phyloP scores from a whole-genome alignment of 2,329 filamentous ascomycete genomes.

The Trichophyton verrucosum region DNA sequence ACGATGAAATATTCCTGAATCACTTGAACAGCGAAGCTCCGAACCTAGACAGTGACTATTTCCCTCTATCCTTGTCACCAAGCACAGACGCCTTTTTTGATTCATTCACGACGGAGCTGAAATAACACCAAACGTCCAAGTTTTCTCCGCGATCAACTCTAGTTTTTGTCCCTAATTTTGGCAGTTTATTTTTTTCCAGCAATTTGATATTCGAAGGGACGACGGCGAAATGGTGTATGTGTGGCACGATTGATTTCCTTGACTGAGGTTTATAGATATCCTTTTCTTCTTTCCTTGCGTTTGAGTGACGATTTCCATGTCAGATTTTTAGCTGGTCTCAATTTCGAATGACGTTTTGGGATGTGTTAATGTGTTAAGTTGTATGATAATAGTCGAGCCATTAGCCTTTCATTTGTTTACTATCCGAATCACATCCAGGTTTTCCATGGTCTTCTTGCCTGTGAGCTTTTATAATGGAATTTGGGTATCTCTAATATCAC shows the following conservation, averaged over 20 bases:
- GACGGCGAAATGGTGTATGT: slow-evolving; percentile 3
- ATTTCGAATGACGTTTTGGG: slow-evolving; percentile 3
- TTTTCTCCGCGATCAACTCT: neutral
- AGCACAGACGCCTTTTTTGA: slow-evolving; percentile 12
- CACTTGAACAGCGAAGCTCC: slow-evolving; percentile 16
- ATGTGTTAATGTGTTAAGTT: neutral
- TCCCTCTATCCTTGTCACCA: slow-evolving; percentile 10
- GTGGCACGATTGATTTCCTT: neutral
- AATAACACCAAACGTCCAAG: neutral
- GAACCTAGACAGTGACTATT: slow-evolving; percentile 7
- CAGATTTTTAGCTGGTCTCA: slow-evolving; percentile 2
- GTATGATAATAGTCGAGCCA: neutral
- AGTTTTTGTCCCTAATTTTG: neutral
- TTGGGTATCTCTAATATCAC: neutral
- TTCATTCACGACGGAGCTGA: slow-evolving; percentile 7
- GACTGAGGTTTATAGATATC: slow-evolving; percentile 2
- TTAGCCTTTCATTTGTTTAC: neutral
- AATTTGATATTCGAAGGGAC: neutral
- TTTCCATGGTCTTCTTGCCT: neutral
- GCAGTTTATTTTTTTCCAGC: neutral
- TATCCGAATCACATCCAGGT: neutral
- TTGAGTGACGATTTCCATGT: slow-evolving; percentile 1
- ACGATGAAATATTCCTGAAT: slow-evolving; percentile 23
- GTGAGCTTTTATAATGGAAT: neutral
- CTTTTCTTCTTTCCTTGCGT: neutral